Evolutionary conservation across 78 protist genomes (phyloP), one percentile per base, ranked within the genome.

Genomic region (Emiliania huxleyi): DNA sequence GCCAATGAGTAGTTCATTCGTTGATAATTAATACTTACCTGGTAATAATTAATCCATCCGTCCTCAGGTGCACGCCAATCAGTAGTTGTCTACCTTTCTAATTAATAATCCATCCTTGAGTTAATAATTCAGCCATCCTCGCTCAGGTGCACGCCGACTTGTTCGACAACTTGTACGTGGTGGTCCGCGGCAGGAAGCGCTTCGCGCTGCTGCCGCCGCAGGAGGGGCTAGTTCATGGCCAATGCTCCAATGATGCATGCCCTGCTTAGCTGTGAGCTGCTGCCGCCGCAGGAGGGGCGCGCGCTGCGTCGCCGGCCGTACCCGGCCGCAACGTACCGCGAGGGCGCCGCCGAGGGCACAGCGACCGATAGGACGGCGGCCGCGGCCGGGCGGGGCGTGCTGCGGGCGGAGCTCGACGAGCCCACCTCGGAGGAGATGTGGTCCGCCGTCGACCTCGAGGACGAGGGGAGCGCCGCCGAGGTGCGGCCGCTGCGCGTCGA

Each of bases 91-190:
- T n/a, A n/a, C n/a, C n/a, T n/a, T n/a, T n/a, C n/a, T n/a, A n/a
- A n/a, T n/a, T n/a, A n/a, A n/a, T n/a, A n/a, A n/a, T n/a, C n/a
- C n/a, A n/a, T n/a, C n/a, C n/a, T n/a, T n/a, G n/a, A n/a, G n/a
- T n/a, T n/a, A n/a, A n/a, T n/a, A n/a, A n/a, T n/a, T n/a, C n/a
- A n/a, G n/a, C n/a, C n/a, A n/a, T n/a, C n/a, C n/a, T n/a, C n/a
- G n/a, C n/a, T n/a, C n/a, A n/a, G n/a, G n/a, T 71, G 42, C 81
- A 71, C 42, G 81, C 81, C 35, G 81, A 71, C 81, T 40, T 71
- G 29, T 71, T 71, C 19, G 81, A 71, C 42, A 71, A 71, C 42
- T 40, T 71, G 42, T 71, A 71, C 42, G 45, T 71, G 21, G 81
- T 71, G 19, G 81, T 71, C 40, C 37, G 45, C 45, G 81, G 81